Evolutionary conservation across 306 rosid species (phyloP).

Genomic region (Sphenostylis stenocarpa): DNA sequence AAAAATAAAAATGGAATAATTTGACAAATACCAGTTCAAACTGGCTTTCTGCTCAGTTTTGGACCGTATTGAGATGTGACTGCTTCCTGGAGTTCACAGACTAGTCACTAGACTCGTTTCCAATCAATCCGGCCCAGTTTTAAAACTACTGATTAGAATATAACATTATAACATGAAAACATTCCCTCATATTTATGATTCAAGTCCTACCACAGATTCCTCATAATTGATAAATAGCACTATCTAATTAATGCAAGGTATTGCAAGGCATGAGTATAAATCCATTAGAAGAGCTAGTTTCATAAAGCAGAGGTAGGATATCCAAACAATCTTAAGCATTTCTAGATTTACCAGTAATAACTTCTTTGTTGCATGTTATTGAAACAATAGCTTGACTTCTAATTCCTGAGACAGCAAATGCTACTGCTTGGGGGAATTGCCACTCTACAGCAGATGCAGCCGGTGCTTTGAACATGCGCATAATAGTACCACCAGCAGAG

Average conservation of each 20-base stretch:
- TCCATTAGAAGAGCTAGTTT: constrained; percentile 6
- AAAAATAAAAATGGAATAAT: background rate
- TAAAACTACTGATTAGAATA: background rate
- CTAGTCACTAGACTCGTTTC: background rate
- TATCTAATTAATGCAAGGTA: constrained; percentile 16
- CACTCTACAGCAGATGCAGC: constrained; percentile 66
- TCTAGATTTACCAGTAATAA: constrained; percentile 71
- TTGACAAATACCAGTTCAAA: background rate
- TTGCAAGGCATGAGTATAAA: constrained; percentile 17
- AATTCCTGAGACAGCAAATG: constrained; percentile 81
- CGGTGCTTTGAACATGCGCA: constrained; percentile 91
- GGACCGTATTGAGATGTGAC: background rate
- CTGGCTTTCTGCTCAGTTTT: background rate
- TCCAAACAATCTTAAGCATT: constrained; percentile 12
- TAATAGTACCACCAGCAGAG: constrained; percentile 75
- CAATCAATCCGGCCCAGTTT: background rate
- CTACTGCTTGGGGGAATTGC: constrained; percentile 88
- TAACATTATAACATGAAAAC: constrained; percentile 8
- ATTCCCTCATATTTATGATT: constrained; percentile 13
- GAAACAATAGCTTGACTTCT: constrained; percentile 83
- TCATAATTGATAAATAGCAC: background rate
- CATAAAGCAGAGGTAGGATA: constrained; percentile 18
- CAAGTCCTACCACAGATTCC: constrained; percentile 3
- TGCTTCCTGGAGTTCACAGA: background rate
- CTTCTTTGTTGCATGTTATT: constrained; percentile 78